These are phyloP conservation scores for Aspergillus uvarum DNA, from an alignment of 2,329 filamentous ascomycete genomes.

Conservation along the genomic window DNA sequence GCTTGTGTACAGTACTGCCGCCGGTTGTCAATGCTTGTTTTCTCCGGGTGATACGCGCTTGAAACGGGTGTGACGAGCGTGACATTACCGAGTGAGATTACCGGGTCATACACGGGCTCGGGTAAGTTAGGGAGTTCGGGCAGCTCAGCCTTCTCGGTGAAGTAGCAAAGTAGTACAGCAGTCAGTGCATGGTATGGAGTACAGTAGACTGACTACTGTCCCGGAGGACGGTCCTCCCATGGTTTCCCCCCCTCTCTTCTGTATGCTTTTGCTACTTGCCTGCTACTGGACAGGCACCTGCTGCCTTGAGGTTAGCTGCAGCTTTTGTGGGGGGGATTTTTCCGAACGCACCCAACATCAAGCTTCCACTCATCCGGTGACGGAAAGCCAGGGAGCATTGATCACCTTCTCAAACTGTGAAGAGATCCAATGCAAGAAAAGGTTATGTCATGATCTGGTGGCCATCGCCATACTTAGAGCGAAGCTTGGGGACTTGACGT, in stretches of 20 bases:
- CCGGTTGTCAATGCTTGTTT: slow-evolving; percentile 7
- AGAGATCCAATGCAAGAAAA: too few species aligned
- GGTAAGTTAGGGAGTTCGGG: slow-evolving; percentile 25
- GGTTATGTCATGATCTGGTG: neutral
- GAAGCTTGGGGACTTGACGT: neutral
- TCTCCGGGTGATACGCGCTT: slow-evolving; percentile 17
- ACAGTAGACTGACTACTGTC: too few species aligned
- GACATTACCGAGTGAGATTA: slow-evolving; percentile 9
- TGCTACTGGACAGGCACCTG: too few species aligned
- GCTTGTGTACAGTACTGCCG: neutral
- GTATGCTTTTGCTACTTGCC: too few species aligned
- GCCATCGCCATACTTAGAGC: neutral
- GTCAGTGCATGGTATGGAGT: neutral
- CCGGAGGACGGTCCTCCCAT: too few species aligned
- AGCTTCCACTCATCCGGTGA: too few species aligned
- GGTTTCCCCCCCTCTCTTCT: too few species aligned
- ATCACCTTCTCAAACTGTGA: too few species aligned
- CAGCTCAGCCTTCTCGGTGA: slow-evolving; percentile 12
- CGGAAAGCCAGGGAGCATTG: too few species aligned
- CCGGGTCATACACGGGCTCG: slow-evolving; percentile 19
- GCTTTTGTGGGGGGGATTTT: too few species aligned
- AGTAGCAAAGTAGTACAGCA: neutral
- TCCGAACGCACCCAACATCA: too few species aligned
- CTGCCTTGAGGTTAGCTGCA: too few species aligned
- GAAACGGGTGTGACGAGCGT: slow-evolving; percentile 10